Base-by-base conservation (phyloP, 331 rosid species). In the Acacia pycnantha region DNA sequence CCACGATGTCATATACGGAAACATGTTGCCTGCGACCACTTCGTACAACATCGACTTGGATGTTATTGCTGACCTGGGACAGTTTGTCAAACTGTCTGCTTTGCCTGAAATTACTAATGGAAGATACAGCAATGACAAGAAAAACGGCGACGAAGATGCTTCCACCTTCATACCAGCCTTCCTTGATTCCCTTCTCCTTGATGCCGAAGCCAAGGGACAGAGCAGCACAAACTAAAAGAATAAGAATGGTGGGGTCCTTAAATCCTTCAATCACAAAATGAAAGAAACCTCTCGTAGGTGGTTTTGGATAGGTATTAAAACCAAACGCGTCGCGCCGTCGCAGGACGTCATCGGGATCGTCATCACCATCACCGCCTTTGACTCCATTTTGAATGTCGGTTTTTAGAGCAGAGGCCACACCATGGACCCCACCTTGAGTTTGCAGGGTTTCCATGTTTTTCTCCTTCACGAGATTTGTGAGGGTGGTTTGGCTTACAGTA, bases 141-240 rank as follows among this genome's bases (percentile, higher is more conserved):
- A 82, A n/a, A 7, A 56, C 64, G 3, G 81, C 85, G 15, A 54
- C 13, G 14, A 76, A 41, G 3, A 76, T 82, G 73, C 85, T 68
- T 43, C 72, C 85, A 0, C 81, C 81, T 0, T 82, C 85, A 44
- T 27, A 53, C 85, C 81, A 76, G 0, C 85, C 85, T 56, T 76
- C 73, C 21, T 77, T 77, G 2, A 70, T 3, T 24, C 85, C 85
- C 1, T 77, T 5, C 14, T 61, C 74, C 13, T 61, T 77, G 10
- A 77, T 83, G 47, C 82, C 79, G 11, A 80, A 59, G 6, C 35
- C 84, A 2, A 80, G 79, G 8, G 79, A 80, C 11, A 80, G 73
- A 1, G 78, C 78, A 11, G 82, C 82, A 18, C 78, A 82, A 2
- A 8, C 82, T 24, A 77, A 1, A 33, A 59, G 82, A 40, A 77